Base-by-base conservation (phyloP, 2,329 filamentous ascomycete species). In the Eurotiales sp. region DNA sequence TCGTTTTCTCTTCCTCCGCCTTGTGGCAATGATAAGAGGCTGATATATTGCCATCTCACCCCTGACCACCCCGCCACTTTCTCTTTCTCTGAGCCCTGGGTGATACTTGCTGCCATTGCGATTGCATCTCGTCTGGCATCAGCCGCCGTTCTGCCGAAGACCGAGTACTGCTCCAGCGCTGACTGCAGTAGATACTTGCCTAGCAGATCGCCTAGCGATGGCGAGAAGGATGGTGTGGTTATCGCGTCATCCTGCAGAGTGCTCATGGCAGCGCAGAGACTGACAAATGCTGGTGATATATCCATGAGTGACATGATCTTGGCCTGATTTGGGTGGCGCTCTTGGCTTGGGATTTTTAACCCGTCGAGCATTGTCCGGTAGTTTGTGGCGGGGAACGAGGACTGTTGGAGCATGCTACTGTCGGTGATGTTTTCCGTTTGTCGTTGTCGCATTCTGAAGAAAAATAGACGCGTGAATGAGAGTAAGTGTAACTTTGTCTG, bases 151-250 rank as follows among this genome's bases (percentile, higher is more conserved):
- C 60, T 62, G 7, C 70, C 72, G 46, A 66, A 71, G 4, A 71
- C 56, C 3, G 72, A 58, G 47, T 73, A 73, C 51, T 78, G 74
- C 60, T 81, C 78, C 3, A 79, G 55, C 8, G 69, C 70, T 30
- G 76, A 72, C 53, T 81, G 77, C 8, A 77, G 58, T 69, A 81
- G 76, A 52, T 77, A 76, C 14, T 72, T 66, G 1, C 67, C 71
- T 1, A 72, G 69, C 8, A 79, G 60, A 19, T 75, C 64, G 57
- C 76, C 71, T 72, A 75, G 78, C 10, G 67, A 61, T 6, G 62
- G 56, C 32, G 68, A 64, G 25, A 64, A 59, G 25, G 64, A 53
- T 6, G 58, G 59, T 12, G 57, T 53, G 8, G 61, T 55, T 30
- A 10, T 32, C 21, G 23, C 12, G 73, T 66, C 6, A 67, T 60